Evolutionary conservation across 768 basidiomycete species (phyloP), one percentile per base, ranked within the genome.

Genomic region (Mycena haematopus): DNA sequence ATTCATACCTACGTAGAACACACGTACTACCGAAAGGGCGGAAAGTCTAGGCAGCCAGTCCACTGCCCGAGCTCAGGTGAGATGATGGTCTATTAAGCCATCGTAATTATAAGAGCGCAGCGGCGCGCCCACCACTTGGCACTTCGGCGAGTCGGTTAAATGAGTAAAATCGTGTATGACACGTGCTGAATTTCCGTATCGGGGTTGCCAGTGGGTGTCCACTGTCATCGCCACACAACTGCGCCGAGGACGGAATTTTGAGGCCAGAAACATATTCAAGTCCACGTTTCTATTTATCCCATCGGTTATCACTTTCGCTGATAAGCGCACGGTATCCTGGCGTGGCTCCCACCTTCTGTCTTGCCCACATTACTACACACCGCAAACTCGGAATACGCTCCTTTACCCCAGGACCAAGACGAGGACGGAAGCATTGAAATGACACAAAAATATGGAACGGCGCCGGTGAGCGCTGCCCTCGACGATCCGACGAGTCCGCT

Each of bases 371-470:
- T 58, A 46, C 62, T 58, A 63, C 50, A 47, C 36, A 31, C 62
- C 35, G n/a, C n/a, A n/a, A n/a, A n/a, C n/a, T n/a, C n/a, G n/a
- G 52, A 25, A 22, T 53, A 56, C 58, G 35, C 52, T 55, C 62
- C 57, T 33, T 58, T 63, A 56, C 22, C 47, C 15, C 38, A 38
- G 21, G 33, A 52, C 11, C 33, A 36, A 33, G 40, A 60, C 53
- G 42, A 60, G 17, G 58, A 65, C 58, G 59, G 33, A 1, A 22
- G 44, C 56, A 81, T 80, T 80, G 85, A 89, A 69, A 92, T 91
- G 90, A 81, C 84, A 35, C 86, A 85, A 59, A 81, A 82, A 6
- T 94, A 93, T 67, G 90, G 90, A 46, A 77, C 84, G n/a, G 80
- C 80, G 40, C 77, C 70, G 44, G 74, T 73, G 69, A 73, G 72